These are phyloP conservation scores for Solanum raphanifolium DNA, from an alignment of 257 asterid species.

Conservation along the genomic window DNA sequence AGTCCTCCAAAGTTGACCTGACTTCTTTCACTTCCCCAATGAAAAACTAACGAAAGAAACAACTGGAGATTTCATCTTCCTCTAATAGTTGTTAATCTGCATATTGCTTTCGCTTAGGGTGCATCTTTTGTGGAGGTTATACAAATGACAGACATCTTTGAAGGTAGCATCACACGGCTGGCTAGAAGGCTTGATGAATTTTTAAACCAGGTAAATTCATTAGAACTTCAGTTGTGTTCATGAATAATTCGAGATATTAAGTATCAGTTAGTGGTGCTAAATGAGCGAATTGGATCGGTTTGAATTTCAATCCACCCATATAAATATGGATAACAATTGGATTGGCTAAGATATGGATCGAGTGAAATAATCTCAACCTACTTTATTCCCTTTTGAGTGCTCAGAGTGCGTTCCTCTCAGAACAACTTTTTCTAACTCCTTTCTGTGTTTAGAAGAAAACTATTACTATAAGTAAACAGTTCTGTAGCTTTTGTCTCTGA, in stretches of 20 bases:
- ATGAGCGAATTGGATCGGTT: neutral
- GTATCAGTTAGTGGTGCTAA: neutral
- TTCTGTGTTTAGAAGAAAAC: neutral
- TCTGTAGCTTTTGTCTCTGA: neutral
- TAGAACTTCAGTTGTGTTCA: neutral
- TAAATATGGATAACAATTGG: neutral
- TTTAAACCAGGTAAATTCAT: slow-evolving; percentile 60
- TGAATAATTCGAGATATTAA: neutral
- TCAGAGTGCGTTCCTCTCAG: neutral
- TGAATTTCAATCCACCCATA: neutral
- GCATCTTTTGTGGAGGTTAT: slow-evolving; percentile 73
- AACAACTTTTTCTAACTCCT: neutral
- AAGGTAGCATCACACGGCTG: slow-evolving; percentile 86
- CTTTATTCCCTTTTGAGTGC: neutral
- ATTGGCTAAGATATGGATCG: neutral
- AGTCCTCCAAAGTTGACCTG: neutral
- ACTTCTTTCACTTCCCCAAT: neutral
- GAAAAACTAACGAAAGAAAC: neutral
- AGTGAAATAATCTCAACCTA: neutral
- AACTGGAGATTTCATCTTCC: neutral
- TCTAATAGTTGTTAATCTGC: neutral
- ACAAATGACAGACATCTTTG: slow-evolving; percentile 86
- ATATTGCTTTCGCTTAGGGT: slow-evolving; percentile 37
- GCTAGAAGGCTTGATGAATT: slow-evolving; percentile 95
- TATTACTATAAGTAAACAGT: neutral